Base-by-base conservation (phyloP, 495 filamentous ascomycete genomes). In the Penicillium diatomitis region DNA sequence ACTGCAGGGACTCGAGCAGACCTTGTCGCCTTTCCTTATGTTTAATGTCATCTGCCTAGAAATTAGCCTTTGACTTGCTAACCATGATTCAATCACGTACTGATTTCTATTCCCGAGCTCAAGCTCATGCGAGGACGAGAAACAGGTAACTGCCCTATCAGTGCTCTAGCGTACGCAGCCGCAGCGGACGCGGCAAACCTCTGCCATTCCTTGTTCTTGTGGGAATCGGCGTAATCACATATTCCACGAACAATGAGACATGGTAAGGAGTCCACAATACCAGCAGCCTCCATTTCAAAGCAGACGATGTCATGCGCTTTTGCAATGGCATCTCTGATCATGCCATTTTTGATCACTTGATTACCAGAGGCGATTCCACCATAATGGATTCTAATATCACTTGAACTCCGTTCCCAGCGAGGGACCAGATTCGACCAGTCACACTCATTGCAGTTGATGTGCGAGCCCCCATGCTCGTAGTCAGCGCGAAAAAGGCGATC, bases 241-340 rank as follows among this genome's bases (percentile, higher is more conserved):
- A 69, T 63, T 8, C 66, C 66, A 8, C 61, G 51, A 27, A 71
- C 65, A 8, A 57, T 51, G 4, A 70, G 56, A 44, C 56, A 70
- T 35, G 53, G 62, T 4, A 64, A 37, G 8, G 29, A 39, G 36
- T 60, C 55, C 56, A 67, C 63, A 8, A 75, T 35, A 2, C 72
- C 72, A 8, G 71, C 74, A 10, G 68, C 64, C 49, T 78, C 72
- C 65, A 73, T 76, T 44, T 75, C 71, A 44, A 76, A 70, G 39
- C 65, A 74, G 3, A 73, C 49, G 10, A 73, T 51, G 32, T 56
- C 48, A 0, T 50, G 10, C 10, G 59, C 36, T 44, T n/a, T 30
- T 8, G 47, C 50, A 28, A 71, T 35, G n/a, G 50, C 32, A 47
- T 73, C 69, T 33, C 71, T 56, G 5, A 43, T 41, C 4, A 36